phyloP scores from a whole-genome alignment of 345 rosid genomes.

The Boechera stricta region DNA sequence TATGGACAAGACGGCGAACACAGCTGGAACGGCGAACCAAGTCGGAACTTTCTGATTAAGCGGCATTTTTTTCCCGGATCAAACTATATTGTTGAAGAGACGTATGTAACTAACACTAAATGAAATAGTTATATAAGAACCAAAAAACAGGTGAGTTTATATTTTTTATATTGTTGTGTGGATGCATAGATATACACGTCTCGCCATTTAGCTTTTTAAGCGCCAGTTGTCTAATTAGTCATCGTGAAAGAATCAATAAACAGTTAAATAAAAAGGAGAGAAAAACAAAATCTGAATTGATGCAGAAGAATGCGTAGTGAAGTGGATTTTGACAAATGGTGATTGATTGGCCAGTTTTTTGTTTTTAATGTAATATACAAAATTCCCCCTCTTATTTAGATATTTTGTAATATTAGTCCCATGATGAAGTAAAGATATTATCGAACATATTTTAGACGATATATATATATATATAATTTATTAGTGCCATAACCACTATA shows the following conservation, averaged over 20 bases:
- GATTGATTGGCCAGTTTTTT: slow-evolving; percentile 26
- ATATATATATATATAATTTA: too few species aligned
- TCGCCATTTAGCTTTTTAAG: neutral
- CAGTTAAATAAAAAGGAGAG: slow-evolving; percentile 1
- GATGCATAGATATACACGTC: slow-evolving; percentile 12
- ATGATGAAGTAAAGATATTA: slow-evolving; percentile 15
- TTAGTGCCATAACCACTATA: too few species aligned
- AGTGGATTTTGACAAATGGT: slow-evolving; percentile 39
- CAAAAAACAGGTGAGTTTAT: neutral
- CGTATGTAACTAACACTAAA: neutral
- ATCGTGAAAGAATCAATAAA: slow-evolving; percentile 7
- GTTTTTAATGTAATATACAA: slow-evolving; percentile 29
- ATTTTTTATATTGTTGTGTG: neutral
- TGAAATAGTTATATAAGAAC: neutral
- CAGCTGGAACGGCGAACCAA: slow-evolving; percentile 18
- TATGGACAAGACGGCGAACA: slow-evolving; percentile 18
- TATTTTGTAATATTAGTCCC: neutral
- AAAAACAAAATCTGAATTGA: neutral
- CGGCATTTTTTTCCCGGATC: slow-evolving; percentile 15
- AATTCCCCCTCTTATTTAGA: neutral
- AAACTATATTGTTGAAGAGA: neutral
- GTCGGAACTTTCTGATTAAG: slow-evolving; percentile 12
- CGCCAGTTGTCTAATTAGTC: neutral
- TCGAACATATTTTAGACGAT: neutral
- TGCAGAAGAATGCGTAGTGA: slow-evolving; percentile 23